These are phyloP conservation scores for Phaeoacremonium minimum DNA, from an alignment of 2,329 filamentous ascomycete genomes.

Conservation along the genomic window DNA sequence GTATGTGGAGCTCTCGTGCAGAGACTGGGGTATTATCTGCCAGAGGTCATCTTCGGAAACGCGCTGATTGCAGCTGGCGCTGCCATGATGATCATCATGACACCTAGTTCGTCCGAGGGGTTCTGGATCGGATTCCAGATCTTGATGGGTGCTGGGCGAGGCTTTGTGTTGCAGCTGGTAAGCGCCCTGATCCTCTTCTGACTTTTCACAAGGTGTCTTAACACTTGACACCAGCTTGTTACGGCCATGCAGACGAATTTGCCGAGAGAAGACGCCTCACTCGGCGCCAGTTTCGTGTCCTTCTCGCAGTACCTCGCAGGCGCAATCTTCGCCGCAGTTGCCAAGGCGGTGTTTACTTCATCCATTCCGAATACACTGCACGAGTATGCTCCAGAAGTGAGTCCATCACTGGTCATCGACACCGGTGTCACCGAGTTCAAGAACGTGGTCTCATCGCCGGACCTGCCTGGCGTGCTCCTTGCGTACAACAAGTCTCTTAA, in stretches of 20 bases:
- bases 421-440: slow-evolving; percentile 4
- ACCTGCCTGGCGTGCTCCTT: slow-evolving; percentile 4
- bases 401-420: slow-evolving; percentile 3
- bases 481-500: slow-evolving; percentile 2
- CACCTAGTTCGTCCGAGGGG: not conserved
- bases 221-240: not conserved
- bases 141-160: slow-evolving; percentile 1
- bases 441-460: slow-evolving; percentile 1
- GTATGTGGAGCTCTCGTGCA: slow-evolving; percentile 1
- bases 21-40: not conserved
- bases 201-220: not conserved
- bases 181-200: slow-evolving; percentile 1
- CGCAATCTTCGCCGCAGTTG: not conserved
- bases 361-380: not conserved
- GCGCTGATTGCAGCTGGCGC: not conserved
- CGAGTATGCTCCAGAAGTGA: not conserved
- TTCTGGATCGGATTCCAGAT: slow-evolving; percentile 7
- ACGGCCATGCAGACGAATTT: not conserved
- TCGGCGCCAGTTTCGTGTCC: not conserved
- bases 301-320: slow-evolving; percentile 3
- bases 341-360: slow-evolving; percentile 2
- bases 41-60: slow-evolving; percentile 1
- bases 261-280: not conserved
- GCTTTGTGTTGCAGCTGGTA: not conserved
- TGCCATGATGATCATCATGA: not conserved